Percentiles rank a stretch among this genome's conserved stretches.
Evolutionary conservation across 805 yeast genomes (phyloP).

Genomic region (Candida vaughaniae): DNA sequence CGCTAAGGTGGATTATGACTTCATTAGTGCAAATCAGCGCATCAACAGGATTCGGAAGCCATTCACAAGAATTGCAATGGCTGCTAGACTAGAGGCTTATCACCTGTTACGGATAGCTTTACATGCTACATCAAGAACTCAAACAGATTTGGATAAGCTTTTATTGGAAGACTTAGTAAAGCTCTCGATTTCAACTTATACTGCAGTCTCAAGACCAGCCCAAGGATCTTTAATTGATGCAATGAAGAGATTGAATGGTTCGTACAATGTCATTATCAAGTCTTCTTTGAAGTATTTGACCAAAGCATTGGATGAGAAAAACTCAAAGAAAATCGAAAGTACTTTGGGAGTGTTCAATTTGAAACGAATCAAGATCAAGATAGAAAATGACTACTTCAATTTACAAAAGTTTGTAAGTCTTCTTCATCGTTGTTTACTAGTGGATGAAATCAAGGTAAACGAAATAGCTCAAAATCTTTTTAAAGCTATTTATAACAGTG

Average conservation of each 20-base stretch:
- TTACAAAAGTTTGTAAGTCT: constrained; percentile 47
- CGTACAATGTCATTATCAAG: constrained; percentile 55
- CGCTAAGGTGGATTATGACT: constrained; percentile 53
- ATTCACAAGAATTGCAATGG: constrained; percentile 75
- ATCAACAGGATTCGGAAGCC: constrained; percentile 64
- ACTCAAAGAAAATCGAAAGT: constrained; percentile 61
- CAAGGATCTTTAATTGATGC: constrained; percentile 65
- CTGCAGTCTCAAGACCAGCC: constrained; percentile 68
- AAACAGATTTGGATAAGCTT: constrained; percentile 60
- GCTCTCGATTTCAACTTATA: constrained; percentile 66
- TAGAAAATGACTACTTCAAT: constrained; percentile 57
- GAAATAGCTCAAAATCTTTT: constrained; percentile 54
- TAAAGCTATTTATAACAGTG: constrained; percentile 25
- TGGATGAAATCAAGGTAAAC: constrained; percentile 58
- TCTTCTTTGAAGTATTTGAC: constrained; percentile 49
- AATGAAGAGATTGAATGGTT: constrained; percentile 66
- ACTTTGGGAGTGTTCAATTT: constrained; percentile 58
- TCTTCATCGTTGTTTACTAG: constrained; percentile 51
- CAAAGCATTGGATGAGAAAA: constrained; percentile 44
- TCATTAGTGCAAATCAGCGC: constrained; percentile 59
- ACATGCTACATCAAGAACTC: constrained; percentile 70
- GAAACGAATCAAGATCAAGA: constrained; percentile 55
- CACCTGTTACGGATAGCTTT: constrained; percentile 73
- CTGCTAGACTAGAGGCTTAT: constrained; percentile 66
- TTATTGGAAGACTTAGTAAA: constrained; percentile 65